Evolutionary conservation across 2,329 filamentous ascomycete species (phyloP).

Genomic region (Lasiodiplodia citricola): DNA sequence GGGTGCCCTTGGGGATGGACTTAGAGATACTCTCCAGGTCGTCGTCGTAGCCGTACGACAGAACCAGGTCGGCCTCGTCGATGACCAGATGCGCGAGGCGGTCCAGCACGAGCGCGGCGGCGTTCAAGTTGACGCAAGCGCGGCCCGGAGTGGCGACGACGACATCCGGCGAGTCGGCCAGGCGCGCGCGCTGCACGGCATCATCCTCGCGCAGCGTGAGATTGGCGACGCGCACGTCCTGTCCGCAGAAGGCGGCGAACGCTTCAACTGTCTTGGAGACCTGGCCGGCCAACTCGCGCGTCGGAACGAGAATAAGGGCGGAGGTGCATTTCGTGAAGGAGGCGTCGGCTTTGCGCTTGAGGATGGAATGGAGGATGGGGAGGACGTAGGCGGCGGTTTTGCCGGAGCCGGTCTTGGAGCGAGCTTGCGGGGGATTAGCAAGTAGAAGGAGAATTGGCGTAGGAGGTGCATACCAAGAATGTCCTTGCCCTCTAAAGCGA

Average conservation of each 20-base stretch:
- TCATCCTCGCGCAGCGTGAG: conserved; percentile 90
- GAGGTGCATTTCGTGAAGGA: conserved; percentile 64
- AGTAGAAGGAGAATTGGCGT: conserved; percentile 25
- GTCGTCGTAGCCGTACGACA: conserved; percentile 93
- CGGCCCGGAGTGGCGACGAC: conserved; percentile 90
- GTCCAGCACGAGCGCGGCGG: conserved; percentile 71
- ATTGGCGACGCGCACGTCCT: conserved; percentile 82
- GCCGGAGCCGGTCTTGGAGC: conserved; percentile 92
- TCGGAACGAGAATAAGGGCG: conserved; percentile 90
- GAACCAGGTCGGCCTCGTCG: conserved; percentile 91
- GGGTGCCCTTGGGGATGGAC: conserved; percentile 80
- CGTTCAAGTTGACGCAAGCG: conserved; percentile 78
- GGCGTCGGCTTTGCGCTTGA: conserved; percentile 75
- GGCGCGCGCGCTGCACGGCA: conserved; percentile 82
- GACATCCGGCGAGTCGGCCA: conserved; percentile 85
- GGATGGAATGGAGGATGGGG: conserved; percentile 82
- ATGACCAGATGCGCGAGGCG: conserved; percentile 80
- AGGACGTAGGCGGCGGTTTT: conserved; percentile 97
- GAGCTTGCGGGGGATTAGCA: conserved; percentile 59
- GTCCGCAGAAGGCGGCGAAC: conserved; percentile 82
- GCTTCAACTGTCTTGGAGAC: conserved; percentile 78
- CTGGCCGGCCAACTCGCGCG: conserved; percentile 91
- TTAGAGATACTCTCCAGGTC: conserved; percentile 82
- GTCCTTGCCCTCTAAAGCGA: conserved; percentile 86
- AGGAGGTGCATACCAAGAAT: conserved; percentile 63